phyloP scores from a whole-genome alignment of 768 basidiomycete genomes.

The Hypsizygus marmoreus region DNA sequence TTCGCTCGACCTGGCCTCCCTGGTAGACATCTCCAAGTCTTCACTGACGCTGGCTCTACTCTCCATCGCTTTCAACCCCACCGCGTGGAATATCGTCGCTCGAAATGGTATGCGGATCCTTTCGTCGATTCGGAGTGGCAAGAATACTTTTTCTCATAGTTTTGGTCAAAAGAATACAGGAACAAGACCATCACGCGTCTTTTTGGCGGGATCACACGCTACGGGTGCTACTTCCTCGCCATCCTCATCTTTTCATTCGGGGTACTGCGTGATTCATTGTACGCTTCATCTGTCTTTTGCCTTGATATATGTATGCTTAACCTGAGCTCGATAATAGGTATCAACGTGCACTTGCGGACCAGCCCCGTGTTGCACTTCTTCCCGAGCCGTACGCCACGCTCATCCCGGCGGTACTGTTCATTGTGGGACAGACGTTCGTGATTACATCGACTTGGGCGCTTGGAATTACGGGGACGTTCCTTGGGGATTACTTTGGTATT shows the following conservation, averaged over 20 bases:
- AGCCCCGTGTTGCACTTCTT: conserved; percentile 70
- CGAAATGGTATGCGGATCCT: conserved; percentile 68
- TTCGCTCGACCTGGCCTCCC: conserved; percentile 12
- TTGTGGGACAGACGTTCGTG: conserved; percentile 81
- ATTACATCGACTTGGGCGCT: conserved; percentile 86
- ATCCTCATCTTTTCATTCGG: conserved; percentile 83
- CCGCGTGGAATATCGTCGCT: conserved; percentile 95
- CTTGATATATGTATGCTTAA: not conserved
- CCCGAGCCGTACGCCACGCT: conserved; percentile 63
- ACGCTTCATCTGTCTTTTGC: conserved; percentile 29
- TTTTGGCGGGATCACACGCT: conserved; percentile 69
- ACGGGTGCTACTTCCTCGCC: conserved; percentile 89
- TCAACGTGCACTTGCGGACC: conserved; percentile 70
- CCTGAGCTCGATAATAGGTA: conserved; percentile 52
- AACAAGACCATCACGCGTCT: conserved; percentile 87
- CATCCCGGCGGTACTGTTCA: conserved; percentile 62
- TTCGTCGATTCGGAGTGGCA: not conserved
- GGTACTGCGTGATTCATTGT: conserved; percentile 85
- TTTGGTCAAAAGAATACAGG: conserved; percentile 55
- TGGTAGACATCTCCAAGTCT: conserved; percentile 62
- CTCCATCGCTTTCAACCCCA: conserved; percentile 86
- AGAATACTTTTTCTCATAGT: not conserved
- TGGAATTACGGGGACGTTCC: conserved; percentile 92
- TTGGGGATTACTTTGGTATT: conserved; percentile 85
- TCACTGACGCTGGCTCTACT: conserved; percentile 69